These are phyloP conservation scores for Phytophthora pinifolia DNA, from an alignment of 352 stramenopile genomes.

Conservation along the genomic window DNA sequence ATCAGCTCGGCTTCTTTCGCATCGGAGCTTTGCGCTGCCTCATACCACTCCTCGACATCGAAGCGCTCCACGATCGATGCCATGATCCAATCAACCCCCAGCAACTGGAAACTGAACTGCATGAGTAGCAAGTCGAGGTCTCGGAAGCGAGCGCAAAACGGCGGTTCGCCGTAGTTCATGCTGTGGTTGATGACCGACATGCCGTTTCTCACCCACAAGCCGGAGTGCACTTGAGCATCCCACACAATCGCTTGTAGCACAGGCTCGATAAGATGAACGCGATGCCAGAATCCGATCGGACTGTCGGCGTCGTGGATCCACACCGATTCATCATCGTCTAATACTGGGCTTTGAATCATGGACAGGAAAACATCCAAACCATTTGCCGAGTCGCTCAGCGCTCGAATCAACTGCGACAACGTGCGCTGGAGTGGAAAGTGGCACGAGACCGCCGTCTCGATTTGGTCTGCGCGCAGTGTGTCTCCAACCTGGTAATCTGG, in stretches of 20 bases:
- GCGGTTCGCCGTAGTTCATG: constrained; percentile 90
- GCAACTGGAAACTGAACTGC: constrained; percentile 75
- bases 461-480: constrained; percentile 51
- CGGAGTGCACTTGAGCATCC: constrained; percentile 83
- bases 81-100: constrained; percentile 80
- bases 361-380: constrained; percentile 63
- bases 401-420: constrained; percentile 71
- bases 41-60: constrained; percentile 60
- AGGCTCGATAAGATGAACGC: constrained; percentile 74
- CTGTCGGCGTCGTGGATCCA: constrained; percentile 66
- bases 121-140: constrained; percentile 81
- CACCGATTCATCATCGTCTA: constrained; percentile 30
- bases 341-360: constrained; percentile 41
- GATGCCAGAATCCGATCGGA: constrained; percentile 80
- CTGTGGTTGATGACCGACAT: constrained; percentile 87
- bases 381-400: constrained; percentile 54
- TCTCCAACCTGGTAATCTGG: constrained; percentile 58
- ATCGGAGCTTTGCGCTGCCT: constrained; percentile 41
- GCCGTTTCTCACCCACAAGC: constrained; percentile 85
- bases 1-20: constrained; percentile 66
- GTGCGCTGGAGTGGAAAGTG: constrained; percentile 83
- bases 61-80: constrained; percentile 74
- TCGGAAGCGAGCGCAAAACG: constrained; percentile 81
- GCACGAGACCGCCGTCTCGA: constrained; percentile 68
- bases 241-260: constrained; percentile 84